Percentiles rank a stretch among this genome's conserved stretches.
Conservation (phyloP, 2,329 filamentous ascomycete species). For the Madurella fahalii region DNA sequence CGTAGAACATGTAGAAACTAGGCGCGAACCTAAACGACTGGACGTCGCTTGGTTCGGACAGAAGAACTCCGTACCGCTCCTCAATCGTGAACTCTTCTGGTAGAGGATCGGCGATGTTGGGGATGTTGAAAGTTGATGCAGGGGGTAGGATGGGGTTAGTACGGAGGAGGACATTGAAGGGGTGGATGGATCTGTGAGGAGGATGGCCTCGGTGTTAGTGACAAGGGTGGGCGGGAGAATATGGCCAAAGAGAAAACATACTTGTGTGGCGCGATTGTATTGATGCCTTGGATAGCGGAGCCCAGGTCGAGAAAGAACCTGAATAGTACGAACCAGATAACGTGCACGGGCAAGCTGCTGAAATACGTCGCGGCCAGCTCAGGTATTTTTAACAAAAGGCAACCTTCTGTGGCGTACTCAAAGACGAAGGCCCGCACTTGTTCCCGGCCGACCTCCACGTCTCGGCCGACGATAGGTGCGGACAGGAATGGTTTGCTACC, state of each 20-base stretch:
- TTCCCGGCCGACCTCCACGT: background rate
- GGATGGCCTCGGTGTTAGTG: background rate
- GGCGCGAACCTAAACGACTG: too few species aligned
- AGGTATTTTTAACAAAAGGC: too few species aligned
- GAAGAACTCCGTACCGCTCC: too few species aligned
- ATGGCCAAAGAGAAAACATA: background rate
- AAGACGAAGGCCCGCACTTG: background rate
- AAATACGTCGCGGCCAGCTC: too few species aligned
- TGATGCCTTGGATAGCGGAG: background rate
- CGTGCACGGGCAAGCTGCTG: background rate
- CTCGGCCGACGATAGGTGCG: background rate
- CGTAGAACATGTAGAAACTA: too few species aligned
- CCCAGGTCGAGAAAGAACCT: background rate
- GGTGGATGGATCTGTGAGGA: background rate
- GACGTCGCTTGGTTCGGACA: too few species aligned
- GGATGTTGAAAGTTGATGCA: too few species aligned
- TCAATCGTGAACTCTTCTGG: too few species aligned
- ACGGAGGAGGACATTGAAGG: background rate
- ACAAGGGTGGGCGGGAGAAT: background rate
- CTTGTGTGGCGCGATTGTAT: background rate
- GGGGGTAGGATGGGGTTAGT: background rate
- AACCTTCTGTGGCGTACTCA: background rate
- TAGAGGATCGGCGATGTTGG: too few species aligned
- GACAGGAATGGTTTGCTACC: background rate
- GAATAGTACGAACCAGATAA: background rate